Conservation (phyloP, 768 basidiomycete genomes). For the Suillus fuscotomentosus region DNA sequence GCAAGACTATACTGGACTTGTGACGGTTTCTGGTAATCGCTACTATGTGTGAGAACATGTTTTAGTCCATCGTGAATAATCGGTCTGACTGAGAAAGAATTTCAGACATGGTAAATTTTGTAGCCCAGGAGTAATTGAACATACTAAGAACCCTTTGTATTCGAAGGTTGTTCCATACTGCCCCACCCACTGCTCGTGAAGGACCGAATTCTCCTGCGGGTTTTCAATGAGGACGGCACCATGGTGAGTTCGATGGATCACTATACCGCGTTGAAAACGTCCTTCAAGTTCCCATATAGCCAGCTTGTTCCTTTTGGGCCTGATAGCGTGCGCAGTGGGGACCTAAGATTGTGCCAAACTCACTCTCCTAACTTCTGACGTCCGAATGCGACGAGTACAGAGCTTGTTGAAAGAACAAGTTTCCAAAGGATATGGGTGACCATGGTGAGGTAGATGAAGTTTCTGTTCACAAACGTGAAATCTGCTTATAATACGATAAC, state of each 20-base stretch:
- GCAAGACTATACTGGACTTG: constrained; percentile 35
- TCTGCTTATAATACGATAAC: neutral
- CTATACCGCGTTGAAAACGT: constrained; percentile 41
- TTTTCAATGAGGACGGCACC: neutral
- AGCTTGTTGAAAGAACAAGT: constrained; percentile 3
- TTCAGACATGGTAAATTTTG: neutral
- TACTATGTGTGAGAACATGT: constrained; percentile 58
- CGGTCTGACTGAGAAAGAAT: constrained; percentile 28
- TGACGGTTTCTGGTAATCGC: constrained; percentile 57
- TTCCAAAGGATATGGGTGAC: neutral
- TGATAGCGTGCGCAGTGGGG: constrained; percentile 47
- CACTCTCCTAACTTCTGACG: constrained; percentile 29
- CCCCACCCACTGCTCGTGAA: constrained; percentile 45
- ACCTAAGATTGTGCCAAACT: constrained; percentile 34
- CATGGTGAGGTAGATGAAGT: neutral
- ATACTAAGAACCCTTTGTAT: constrained; percentile 44
- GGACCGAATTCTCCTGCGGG: constrained; percentile 23
- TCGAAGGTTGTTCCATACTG: constrained; percentile 47
- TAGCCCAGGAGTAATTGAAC: constrained; percentile 11
- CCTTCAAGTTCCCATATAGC: constrained; percentile 48
- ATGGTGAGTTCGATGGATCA: constrained; percentile 1
- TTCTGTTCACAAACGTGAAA: neutral
- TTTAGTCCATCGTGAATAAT: constrained; percentile 61
- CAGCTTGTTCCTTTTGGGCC: constrained; percentile 46
- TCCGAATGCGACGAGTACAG: constrained; percentile 25